A percentile compares a stretch with the other conserved stretches of the same genome.
These are phyloP conservation scores for Entophlyctis helioformis DNA, from an alignment of 192 early-diverging fungal species.

Conservation along the genomic window DNA sequence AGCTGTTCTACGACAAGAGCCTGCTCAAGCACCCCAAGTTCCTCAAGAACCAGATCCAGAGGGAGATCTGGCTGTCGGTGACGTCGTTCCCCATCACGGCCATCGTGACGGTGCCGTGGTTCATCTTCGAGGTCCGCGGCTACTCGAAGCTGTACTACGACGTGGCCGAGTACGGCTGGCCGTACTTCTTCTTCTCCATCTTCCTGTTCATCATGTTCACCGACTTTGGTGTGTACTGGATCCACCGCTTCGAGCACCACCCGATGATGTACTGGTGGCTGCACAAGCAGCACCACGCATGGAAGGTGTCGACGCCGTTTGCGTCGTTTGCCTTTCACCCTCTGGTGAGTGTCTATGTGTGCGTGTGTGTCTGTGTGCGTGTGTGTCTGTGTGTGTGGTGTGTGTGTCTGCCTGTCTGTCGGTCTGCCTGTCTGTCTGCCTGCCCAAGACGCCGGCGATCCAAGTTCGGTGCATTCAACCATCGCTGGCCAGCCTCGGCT, in stretches of 20 bases:
- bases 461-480: too few species aligned
- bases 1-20: slow-evolving; percentile 75
- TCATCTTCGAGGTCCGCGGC: slow-evolving; percentile 78
- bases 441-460: too few species aligned
- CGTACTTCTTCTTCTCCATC: slow-evolving; percentile 56
- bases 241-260: slow-evolving; percentile 87
- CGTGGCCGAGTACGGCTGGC: slow-evolving; percentile 56
- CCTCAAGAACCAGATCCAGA: slow-evolving; percentile 75
- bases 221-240: slow-evolving; percentile 93
- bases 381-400: not conserved
- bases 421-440: not conserved
- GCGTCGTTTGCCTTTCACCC: slow-evolving; percentile 93
- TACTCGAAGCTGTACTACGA: slow-evolving; percentile 77
- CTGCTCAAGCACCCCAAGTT: slow-evolving; percentile 91
- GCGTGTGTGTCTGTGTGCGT: not conserved
- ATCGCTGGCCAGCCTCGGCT: too few species aligned
- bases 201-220: slow-evolving; percentile 80
- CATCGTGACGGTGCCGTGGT: slow-evolving; percentile 81
- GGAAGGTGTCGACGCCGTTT: slow-evolving; percentile 89
- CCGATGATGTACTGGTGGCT: slow-evolving; percentile 78
- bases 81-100: slow-evolving; percentile 71
- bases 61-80: slow-evolving; percentile 73
- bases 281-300: slow-evolving; percentile 83
- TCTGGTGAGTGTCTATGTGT: slow-evolving; percentile 42
- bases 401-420: not conserved